Percentiles rank a stretch among this genome's conserved stretches.
Evolutionary conservation across 1,284 basidiomycete genomes (phyloP).

Genomic region (Porodaedalea pini): DNA sequence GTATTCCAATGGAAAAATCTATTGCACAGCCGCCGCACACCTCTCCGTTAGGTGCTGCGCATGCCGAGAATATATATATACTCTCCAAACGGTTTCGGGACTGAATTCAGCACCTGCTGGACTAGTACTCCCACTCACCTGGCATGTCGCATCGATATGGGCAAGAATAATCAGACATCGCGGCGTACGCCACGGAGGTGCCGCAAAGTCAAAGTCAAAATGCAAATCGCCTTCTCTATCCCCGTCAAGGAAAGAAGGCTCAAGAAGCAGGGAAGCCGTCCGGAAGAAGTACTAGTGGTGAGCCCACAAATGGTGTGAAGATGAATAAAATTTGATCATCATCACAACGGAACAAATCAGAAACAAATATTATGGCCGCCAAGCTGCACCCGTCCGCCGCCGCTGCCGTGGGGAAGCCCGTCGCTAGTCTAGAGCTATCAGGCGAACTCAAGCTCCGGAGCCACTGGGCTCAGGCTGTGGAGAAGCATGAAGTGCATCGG

Average conservation of each 20-base stretch:
- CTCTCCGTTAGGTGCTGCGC: slow-evolving; percentile 10
- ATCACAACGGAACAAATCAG: slow-evolving; percentile 3
- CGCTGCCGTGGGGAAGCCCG: no score
- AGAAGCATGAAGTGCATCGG: neutral
- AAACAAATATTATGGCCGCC: neutral
- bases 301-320: neutral
- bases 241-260: slow-evolving; percentile 10
- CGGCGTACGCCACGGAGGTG: slow-evolving; percentile 5
- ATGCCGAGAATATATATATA: neutral
- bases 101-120: neutral
- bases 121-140: neutral
- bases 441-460: neutral
- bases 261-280: slow-evolving; percentile 2
- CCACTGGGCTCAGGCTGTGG: neutral
- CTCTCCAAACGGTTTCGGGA: neutral
- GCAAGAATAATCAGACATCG: neutral
- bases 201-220: slow-evolving; percentile 21
- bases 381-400: neutral
- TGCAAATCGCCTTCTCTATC: slow-evolving; percentile 13
- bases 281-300: neutral
- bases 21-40: slow-evolving; percentile 14
- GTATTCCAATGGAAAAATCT: slow-evolving; percentile 16
- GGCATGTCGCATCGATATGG: neutral
- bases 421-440: no score
- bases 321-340: neutral